phyloP scores from a whole-genome alignment of 441 rosid species.

The Metrosideros polymorpha region DNA sequence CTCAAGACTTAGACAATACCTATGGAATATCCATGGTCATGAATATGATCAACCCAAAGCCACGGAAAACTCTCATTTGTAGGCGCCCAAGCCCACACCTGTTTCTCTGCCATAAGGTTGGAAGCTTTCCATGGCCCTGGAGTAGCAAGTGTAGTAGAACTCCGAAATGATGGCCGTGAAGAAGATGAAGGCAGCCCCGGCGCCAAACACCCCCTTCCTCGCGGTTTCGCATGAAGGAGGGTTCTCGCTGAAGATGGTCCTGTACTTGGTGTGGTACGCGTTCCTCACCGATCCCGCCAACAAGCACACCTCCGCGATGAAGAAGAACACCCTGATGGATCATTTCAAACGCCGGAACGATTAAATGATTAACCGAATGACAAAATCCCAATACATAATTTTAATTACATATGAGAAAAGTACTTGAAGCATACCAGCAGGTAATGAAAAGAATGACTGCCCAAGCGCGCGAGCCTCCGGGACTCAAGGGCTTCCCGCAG shows the following conservation, averaged over 20 bases:
- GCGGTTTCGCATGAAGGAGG: slow-evolving; percentile 55
- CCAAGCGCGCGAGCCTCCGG: slow-evolving; percentile 57
- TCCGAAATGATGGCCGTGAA: slow-evolving; percentile 48
- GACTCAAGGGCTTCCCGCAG: slow-evolving; percentile 46
- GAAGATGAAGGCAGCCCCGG: slow-evolving; percentile 58
- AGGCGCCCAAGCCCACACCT: slow-evolving; percentile 40
- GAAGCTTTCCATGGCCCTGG: slow-evolving; percentile 33
- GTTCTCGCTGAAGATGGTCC: slow-evolving; percentile 37
- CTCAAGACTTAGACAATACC: neutral
- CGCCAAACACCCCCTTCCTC: slow-evolving; percentile 58
- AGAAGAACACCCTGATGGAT: slow-evolving; percentile 45
- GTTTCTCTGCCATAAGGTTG: slow-evolving; percentile 28
- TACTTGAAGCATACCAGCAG: slow-evolving; percentile 30
- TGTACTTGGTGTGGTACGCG: slow-evolving; percentile 64
- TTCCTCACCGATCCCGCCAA: slow-evolving; percentile 61
- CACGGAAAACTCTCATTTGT: slow-evolving; percentile 24
- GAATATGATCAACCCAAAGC: neutral
- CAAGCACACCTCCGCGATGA: slow-evolving; percentile 56
- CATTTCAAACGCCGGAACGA: neutral
- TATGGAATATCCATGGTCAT: slow-evolving; percentile 1
- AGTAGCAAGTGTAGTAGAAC: slow-evolving; percentile 44
- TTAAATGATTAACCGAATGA: neutral
- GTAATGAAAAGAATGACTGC: slow-evolving; percentile 46
- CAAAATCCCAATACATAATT: neutral
- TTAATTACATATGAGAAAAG: neutral